These are phyloP conservation scores for Mycena galericulata DNA, from an alignment of 768 basidiomycete species.

Conservation along the genomic window DNA sequence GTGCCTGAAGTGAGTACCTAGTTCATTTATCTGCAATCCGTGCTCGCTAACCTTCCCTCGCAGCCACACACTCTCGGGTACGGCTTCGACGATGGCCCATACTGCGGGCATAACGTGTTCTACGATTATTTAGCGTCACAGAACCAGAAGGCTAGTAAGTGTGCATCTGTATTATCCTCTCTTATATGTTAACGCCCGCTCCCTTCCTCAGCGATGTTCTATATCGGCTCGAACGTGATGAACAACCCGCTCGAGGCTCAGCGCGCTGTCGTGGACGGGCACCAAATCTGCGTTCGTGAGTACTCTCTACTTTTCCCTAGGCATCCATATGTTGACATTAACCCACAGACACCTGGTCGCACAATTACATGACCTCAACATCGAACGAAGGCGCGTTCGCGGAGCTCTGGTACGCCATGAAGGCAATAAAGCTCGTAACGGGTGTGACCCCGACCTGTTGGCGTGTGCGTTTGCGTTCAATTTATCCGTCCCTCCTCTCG, in stretches of 20 bases:
- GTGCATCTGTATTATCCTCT: not conserved
- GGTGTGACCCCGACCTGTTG: conserved; percentile 72
- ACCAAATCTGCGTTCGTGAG: conserved; percentile 73
- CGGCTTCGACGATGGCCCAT: conserved; percentile 75
- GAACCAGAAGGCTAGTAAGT: conserved; percentile 72
- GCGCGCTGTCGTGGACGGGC: conserved; percentile 63
- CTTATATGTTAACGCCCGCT: not conserved
- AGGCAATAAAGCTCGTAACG: conserved; percentile 65
- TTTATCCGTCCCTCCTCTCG: not conserved
- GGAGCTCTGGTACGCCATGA: conserved; percentile 80
- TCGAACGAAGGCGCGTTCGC: conserved; percentile 77
- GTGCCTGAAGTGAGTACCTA: no score
- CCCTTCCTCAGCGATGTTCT: conserved; percentile 64
- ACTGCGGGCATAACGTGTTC: conserved; percentile 73
- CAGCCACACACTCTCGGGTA: conserved; percentile 69
- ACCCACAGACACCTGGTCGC: conserved; percentile 63
- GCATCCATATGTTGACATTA: no score
- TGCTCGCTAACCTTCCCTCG: not conserved
- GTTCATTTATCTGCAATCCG: no score
- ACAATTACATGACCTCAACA: conserved; percentile 69
- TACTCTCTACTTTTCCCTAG: conserved; percentile 31
- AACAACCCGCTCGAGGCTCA: conserved; percentile 69
- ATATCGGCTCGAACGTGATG: conserved; percentile 68
- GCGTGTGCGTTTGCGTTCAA: conserved; percentile 54
- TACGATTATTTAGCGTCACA: conserved; percentile 64